phyloP scores from a whole-genome alignment of 805 yeast species.

The Ogataea trehalophila region DNA sequence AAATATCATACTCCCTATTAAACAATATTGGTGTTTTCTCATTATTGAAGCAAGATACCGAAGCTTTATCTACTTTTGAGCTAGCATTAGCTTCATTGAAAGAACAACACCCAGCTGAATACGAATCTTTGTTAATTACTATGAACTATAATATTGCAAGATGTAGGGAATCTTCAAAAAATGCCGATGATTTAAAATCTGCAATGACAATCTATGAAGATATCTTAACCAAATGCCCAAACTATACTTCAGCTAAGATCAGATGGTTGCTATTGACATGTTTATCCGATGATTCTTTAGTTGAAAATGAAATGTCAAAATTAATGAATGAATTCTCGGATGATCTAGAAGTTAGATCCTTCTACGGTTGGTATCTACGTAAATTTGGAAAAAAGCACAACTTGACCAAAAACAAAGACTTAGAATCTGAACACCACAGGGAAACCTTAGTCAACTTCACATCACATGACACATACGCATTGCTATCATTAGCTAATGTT shows the following conservation, averaged over 20 bases:
- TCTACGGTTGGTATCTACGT: constrained; percentile 84
- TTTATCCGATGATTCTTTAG: constrained; percentile 42
- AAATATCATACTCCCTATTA: constrained; percentile 53
- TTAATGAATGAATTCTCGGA: constrained; percentile 52
- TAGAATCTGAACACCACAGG: constrained; percentile 77
- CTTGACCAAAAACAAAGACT: constrained; percentile 40
- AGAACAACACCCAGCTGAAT: constrained; percentile 15
- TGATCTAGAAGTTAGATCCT: constrained; percentile 80
- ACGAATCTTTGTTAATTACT: constrained; percentile 35
- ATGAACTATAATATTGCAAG: constrained; percentile 74
- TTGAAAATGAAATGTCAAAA: constrained; percentile 49
- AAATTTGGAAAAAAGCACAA: constrained; percentile 51
- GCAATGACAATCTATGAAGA: constrained; percentile 43
- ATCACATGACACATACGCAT: constrained; percentile 85
- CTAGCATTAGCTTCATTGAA: constrained; percentile 35
- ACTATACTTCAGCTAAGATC: constrained; percentile 69
- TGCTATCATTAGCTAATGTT: constrained; percentile 84
- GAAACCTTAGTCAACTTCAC: constrained; percentile 77
- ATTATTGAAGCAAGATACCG: constrained; percentile 44
- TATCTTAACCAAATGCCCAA: constrained; percentile 58
- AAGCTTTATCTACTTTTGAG: constrained; percentile 52
- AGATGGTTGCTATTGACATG: constrained; percentile 62
- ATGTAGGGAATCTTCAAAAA: constrained; percentile 35
- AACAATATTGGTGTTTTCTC: constrained; percentile 86
- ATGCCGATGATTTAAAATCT: constrained; percentile 24